phyloP scores from a whole-genome alignment of 805 yeast genomes.

The Candida vartiovaarae region DNA sequence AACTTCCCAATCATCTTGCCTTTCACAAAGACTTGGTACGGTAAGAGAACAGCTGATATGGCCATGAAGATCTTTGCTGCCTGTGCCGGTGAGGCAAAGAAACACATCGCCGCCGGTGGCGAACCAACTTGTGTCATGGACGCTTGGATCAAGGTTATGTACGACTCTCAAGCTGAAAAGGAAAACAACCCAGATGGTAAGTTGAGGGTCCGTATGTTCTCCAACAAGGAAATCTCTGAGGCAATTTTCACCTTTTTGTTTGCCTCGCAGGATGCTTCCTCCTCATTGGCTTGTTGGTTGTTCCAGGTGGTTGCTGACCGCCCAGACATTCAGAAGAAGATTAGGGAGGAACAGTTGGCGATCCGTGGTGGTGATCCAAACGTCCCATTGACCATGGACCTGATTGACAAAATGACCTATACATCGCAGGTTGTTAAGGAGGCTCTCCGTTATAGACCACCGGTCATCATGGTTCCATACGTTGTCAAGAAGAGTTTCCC shows the following conservation, averaged over 20 bases:
- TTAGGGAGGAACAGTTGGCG: constrained; percentile 85
- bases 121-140: constrained; percentile 87
- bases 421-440: constrained; percentile 90
- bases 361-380: constrained; percentile 75
- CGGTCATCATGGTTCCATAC: constrained; percentile 97
- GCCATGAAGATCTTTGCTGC: constrained; percentile 86
- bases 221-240: constrained; percentile 89
- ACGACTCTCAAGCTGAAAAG: constrained; percentile 49
- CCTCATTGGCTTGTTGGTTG: constrained; percentile 96
- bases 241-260: constrained; percentile 94
- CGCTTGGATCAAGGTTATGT: constrained; percentile 87
- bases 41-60: constrained; percentile 85
- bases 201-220: constrained; percentile 69
- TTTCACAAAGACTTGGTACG: constrained; percentile 97
- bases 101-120: constrained; percentile 70
- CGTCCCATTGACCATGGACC: constrained; percentile 53
- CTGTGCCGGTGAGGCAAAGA: constrained; percentile 86
- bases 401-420: constrained; percentile 82
- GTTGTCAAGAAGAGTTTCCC: constrained; percentile 85
- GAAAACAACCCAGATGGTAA: constrained; percentile 46
- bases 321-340: constrained; percentile 80
- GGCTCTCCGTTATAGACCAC: constrained; percentile 91
- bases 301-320: constrained; percentile 95
- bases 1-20: constrained; percentile 97
- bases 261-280: constrained; percentile 97